Evolutionary conservation across 306 rosid genomes (phyloP), one percentile per base, ranked within the genome.

Genomic region (Inga leiocalycina): DNA sequence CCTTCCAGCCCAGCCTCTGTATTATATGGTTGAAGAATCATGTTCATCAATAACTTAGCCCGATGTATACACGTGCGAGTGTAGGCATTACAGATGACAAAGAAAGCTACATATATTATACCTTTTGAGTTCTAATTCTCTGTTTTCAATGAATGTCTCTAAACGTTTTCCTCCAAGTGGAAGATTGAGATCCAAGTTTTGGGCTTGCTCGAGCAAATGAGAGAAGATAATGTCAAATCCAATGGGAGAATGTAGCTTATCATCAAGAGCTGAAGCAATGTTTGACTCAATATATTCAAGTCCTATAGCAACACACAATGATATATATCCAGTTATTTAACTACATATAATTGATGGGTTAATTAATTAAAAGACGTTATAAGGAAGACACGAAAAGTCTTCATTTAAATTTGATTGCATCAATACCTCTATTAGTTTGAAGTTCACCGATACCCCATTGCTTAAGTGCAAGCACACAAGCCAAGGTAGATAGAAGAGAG

Each of bases 401-500:
- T 20, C 14, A 22, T 59, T 59, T 11, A 59, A 10, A 22, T 20
- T 22, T 19, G n/a, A 34, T 62, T 27, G 20, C 4, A 65, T 27
- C 5, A 14, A 5, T 89, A 91, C 97, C 98, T 61, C 72, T 88
- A 81, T 75, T 88, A 81, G 91, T 89, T 79, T 86, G 91, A 46
- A 88, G 87, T 59, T 85, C 90, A 46, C 95, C 97, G 75, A 88
- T 68, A 83, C 71, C 87, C 94, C 94, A 92, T 48, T 76, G 92
- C 67, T 61, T 61, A 22, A 61, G 67, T 10, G 67, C 67, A 61
- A 61, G 67, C 3, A 61, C 34, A 69, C 93, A 84, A 1, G 95
- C 88, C 83, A 92, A 88, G 80, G 97, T 90, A 37, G 98, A 92
- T 56, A 92, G 84, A 52, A 95, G 91, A 87, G 94, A 81, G 64